phyloP scores from a whole-genome alignment of 2,329 filamentous ascomycete species.

The Penicillium sp. region DNA sequence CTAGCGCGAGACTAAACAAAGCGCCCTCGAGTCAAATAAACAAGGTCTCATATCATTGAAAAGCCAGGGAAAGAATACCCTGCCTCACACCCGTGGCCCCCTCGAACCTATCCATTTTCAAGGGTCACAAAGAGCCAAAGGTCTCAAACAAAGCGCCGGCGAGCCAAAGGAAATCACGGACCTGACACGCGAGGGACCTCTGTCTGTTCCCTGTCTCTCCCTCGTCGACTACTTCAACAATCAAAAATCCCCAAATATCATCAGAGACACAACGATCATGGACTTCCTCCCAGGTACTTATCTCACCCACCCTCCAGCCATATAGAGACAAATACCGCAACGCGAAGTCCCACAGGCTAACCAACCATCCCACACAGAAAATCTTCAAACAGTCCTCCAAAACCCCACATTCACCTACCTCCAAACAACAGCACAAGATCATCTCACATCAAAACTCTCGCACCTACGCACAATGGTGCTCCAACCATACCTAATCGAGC shows the following conservation, averaged over 20 bases:
- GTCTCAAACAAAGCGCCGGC: background rate
- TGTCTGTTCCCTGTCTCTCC: background rate
- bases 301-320: background rate
- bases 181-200: background rate
- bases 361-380: conserved; percentile 10
- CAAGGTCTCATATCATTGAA: background rate
- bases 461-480: conserved; percentile 39
- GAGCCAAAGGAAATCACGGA: background rate
- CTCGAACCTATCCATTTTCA: background rate
- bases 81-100: background rate
- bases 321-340: background rate
- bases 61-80: background rate
- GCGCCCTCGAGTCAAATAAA: background rate
- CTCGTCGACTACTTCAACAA: background rate
- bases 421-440: conserved; percentile 16
- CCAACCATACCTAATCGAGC: conserved; percentile 50
- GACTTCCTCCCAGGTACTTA: conserved; percentile 21
- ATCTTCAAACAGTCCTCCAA: conserved; percentile 20
- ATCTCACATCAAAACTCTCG: conserved; percentile 23
- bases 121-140: background rate
- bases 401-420: conserved; percentile 19
- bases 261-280: conserved; percentile 7
- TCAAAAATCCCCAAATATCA: background rate
- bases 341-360: conserved; percentile 1
- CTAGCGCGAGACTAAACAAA: background rate